A percentile compares a stretch with the other conserved stretches of the same genome.
These are phyloP conservation scores for Mesotaenium endlicherianum DNA, from an alignment of 139 green algal species.

Conservation along the genomic window DNA sequence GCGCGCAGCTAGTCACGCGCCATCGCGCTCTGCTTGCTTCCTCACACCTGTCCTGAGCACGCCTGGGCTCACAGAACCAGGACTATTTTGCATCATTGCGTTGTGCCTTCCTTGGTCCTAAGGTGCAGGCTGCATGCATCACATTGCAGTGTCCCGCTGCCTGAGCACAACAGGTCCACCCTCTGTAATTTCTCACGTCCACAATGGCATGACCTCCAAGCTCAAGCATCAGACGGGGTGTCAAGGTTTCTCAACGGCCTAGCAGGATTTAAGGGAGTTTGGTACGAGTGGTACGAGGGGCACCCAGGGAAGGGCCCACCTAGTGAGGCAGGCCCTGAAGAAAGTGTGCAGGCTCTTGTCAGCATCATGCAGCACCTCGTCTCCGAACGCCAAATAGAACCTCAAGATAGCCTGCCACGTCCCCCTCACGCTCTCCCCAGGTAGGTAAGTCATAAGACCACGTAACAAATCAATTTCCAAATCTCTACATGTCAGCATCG, in stretches of 20 bases:
- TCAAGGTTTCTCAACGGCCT: not conserved
- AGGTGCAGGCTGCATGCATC: too few relatives aligned
- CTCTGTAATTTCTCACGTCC: too few relatives aligned
- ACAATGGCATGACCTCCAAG: too few relatives aligned
- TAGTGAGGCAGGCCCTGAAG: not conserved
- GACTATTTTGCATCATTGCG: too few relatives aligned
- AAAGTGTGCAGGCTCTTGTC: not conserved
- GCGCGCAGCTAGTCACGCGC: too few relatives aligned
- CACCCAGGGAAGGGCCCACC: not conserved
- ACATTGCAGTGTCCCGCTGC: too few relatives aligned
- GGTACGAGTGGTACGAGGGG: not conserved
- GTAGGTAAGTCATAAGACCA: not conserved
- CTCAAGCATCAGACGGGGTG: too few relatives aligned
- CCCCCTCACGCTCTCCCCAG: not conserved
- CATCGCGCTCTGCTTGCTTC: too few relatives aligned
- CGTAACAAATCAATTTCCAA: constrained; percentile 2
- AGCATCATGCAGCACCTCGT: constrained; percentile 4
- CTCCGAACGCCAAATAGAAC: constrained; percentile 5
- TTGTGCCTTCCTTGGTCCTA: too few relatives aligned
- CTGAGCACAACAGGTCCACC: too few relatives aligned
- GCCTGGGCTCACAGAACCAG: too few relatives aligned
- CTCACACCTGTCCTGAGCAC: too few relatives aligned
- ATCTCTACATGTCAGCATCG: not conserved
- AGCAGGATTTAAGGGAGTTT: not conserved
- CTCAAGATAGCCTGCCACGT: not conserved